Conservation (phyloP, 441 rosid genomes). For the Kokia cookei region DNA sequence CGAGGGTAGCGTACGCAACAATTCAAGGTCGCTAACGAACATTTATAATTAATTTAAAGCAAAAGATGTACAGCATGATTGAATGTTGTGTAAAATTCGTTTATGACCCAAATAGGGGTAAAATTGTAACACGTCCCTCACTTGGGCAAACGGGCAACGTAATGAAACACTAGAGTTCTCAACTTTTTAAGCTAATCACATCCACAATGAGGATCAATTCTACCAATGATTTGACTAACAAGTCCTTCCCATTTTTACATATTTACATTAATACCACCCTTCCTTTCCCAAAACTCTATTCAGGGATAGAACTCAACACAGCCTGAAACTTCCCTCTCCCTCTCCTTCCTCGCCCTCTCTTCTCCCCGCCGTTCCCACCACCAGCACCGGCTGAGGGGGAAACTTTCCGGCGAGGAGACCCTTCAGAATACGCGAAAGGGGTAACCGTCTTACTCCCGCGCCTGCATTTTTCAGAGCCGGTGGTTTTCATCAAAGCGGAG, state of each 20-base stretch:
- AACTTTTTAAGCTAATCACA: conserved; percentile 9
- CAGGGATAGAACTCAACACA: conserved; percentile 62
- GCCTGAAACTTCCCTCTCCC: conserved; percentile 42
- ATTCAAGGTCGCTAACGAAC: neutral
- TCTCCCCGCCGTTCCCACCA: neutral
- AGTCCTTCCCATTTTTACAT: conserved; percentile 19
- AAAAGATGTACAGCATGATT: neutral
- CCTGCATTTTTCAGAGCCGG: conserved; percentile 30
- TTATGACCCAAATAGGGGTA: conserved; percentile 28
- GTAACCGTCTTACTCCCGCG: conserved; percentile 29
- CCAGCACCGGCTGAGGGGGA: conserved; percentile 9
- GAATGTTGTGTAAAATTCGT: neutral
- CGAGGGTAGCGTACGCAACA: neutral
- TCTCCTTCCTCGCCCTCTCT: conserved; percentile 21
- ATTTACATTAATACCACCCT: conserved; percentile 25
- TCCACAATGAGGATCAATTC: neutral
- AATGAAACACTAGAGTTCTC: neutral
- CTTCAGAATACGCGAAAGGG: conserved; percentile 26
- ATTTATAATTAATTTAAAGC: neutral
- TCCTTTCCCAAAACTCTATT: conserved; percentile 29
- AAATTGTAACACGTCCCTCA: conserved; percentile 36
- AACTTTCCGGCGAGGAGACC: conserved; percentile 15
- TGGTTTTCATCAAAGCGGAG: conserved; percentile 58
- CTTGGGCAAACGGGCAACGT: conserved; percentile 13
- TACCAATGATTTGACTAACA: conserved; percentile 2